phyloP scores from a whole-genome alignment of 257 asterid genomes.

The Nicotiana tomentosiformis region DNA sequence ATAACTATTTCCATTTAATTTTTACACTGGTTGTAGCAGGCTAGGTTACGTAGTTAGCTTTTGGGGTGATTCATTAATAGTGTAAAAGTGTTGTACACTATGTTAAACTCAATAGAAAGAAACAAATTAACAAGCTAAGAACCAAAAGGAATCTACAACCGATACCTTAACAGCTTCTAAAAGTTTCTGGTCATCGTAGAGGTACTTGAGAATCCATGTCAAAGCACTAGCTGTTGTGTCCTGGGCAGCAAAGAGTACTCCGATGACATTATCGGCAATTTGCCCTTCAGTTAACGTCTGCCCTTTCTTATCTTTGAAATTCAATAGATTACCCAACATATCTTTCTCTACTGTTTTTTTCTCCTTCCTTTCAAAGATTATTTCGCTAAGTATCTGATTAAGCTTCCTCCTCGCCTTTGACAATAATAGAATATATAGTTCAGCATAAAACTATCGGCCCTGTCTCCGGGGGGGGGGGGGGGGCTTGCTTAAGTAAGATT shows the following conservation, averaged over 20 bases:
- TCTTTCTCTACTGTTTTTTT: slow-evolving; percentile 35
- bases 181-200: slow-evolving; percentile 50
- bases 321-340: slow-evolving; percentile 45
- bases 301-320: slow-evolving; percentile 41
- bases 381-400: slow-evolving; percentile 42
- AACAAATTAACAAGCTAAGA: neutral
- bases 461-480: too few relatives aligned
- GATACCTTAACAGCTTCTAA: slow-evolving; percentile 61
- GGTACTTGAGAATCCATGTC: slow-evolving; percentile 87
- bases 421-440: neutral
- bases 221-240: slow-evolving; percentile 86
- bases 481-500: neutral
- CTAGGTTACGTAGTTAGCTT: neutral
- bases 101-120: neutral
- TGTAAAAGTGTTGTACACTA: neutral
- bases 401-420: slow-evolving; percentile 69
- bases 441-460: neutral
- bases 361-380: slow-evolving; percentile 51
- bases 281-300: slow-evolving; percentile 44
- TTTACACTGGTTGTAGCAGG: neutral
- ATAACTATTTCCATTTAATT: neutral
- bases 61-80: neutral
- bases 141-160: neutral
- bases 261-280: slow-evolving; percentile 75
- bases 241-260: slow-evolving; percentile 90